Conservation (phyloP, 2,329 filamentous ascomycete species). For the Penicillium nordicum region DNA sequence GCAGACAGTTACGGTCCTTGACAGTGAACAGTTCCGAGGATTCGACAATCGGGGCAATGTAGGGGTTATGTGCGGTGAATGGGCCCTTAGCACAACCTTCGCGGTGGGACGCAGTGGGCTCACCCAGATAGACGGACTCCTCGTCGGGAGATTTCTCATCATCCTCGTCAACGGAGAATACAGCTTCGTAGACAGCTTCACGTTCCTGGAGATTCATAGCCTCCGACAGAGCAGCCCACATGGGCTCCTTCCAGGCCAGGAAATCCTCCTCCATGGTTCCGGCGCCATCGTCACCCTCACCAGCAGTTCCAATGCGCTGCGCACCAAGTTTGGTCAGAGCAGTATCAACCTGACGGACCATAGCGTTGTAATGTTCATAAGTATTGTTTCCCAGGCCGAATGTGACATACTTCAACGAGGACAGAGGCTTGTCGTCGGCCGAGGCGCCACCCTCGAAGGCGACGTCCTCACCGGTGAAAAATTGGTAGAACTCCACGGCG, state of each 20-base stretch:
- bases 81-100: conserved; percentile 80
- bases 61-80: conserved; percentile 95
- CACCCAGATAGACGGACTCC: conserved; percentile 84
- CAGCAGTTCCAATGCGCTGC: conserved; percentile 76
- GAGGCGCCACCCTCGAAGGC: conserved; percentile 69
- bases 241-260: conserved; percentile 97
- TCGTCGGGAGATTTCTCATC: conserved; percentile 71
- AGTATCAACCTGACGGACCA: conserved; percentile 89
- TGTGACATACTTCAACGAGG: conserved; percentile 84
- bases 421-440: conserved; percentile 66
- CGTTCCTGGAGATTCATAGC: conserved; percentile 90
- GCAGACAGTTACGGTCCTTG: conserved; percentile 89
- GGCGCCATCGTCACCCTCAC: conserved; percentile 95
- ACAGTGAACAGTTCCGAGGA: conserved; percentile 88
- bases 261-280: conserved; percentile 99
- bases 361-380: conserved; percentile 98
- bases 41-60: conserved; percentile 87
- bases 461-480: conserved; percentile 75
- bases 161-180: conserved; percentile 77
- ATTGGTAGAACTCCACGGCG: conserved; percentile 98
- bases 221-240: conserved; percentile 84
- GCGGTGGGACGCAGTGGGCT: conserved; percentile 94
- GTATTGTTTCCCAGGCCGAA: conserved; percentile 99
- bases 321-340: conserved; percentile 79
- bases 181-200: conserved; percentile 91